Evolutionary conservation across 208 protist species (phyloP), one percentile per base, ranked within the genome.

Genomic region (Borovskyia barvae): DNA sequence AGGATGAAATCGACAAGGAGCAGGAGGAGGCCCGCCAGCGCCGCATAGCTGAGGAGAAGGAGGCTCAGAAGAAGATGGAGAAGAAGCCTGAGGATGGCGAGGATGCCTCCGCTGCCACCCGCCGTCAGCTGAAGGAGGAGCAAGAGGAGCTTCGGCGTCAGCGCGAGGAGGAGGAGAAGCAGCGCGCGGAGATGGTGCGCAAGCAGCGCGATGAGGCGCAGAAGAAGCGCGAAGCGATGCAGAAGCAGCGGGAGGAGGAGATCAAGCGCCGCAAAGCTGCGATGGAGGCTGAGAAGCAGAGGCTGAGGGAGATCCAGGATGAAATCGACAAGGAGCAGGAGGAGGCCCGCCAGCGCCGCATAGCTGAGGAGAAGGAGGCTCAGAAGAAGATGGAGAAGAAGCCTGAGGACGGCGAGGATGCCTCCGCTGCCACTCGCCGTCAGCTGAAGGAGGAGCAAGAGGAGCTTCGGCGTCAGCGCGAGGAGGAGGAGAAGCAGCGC

Each of bases 1-100:
- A 73, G 63, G 62, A 81, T 50, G 50, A 70, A 32, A 53, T 57
- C 22, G 69, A 75, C 51, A 67, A 71, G 67, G 62, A 70, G 46
- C 47, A 60, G 42, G 66, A 71, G 33, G 66, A 72, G 36, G 58
- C 51, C 15, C 63, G 52, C 22, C 53, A 76, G 56, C 55, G 59
- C 32, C 66, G 43, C 42, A 22, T 58, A 58, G 61, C 35, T 20
- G 62, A 61, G 54, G 66, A 80, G 55, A 65, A 46, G 19, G 72
- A 82, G 65, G 50, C 76, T 9, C 60, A 72, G 51, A 50, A 33
- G 17, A 43, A 19, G 19, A 26, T 36, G 1, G 64, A 77, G 55
- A 66, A 65, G 42, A 65, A 65, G 42, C 22, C 29, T n/a, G 46
- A 62, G 39, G 62, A 64, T n/a, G 32, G n/a, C 25, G 68, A 75